A percentile compares a stretch with the other conserved stretches of the same genome.
phyloP scores from a whole-genome alignment of 1,284 basidiomycete genomes.

The Moniliophthora roreri region DNA sequence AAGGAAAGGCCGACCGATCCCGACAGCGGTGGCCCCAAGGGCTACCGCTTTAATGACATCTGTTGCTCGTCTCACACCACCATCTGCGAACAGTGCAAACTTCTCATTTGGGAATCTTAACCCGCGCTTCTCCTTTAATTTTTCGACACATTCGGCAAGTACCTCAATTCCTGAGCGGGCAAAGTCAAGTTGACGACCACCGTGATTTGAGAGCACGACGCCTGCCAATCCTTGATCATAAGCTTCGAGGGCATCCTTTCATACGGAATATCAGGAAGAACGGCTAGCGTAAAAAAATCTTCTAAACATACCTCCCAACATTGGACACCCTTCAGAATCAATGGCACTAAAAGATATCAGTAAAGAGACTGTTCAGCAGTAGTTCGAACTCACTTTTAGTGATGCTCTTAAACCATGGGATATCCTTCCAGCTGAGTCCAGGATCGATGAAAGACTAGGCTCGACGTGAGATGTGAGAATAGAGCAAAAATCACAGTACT shows the following conservation, averaged over 20 bases:
- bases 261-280: not conserved
- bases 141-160: conserved; percentile 82
- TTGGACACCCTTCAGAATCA: conserved; percentile 92
- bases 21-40: conserved; percentile 87
- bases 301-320: conserved; percentile 80
- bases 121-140: conserved; percentile 69
- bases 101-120: conserved; percentile 63
- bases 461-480: conserved; percentile 6
- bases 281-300: not conserved
- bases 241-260: conserved; percentile 81
- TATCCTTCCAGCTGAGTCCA: conserved; percentile 82
- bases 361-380: not conserved
- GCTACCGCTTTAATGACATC: conserved; percentile 94
- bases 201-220: conserved; percentile 90
- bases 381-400: conserved; percentile 64
- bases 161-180: conserved; percentile 90
- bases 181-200: conserved; percentile 91
- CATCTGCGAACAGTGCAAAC: conserved; percentile 91
- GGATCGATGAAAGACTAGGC: conserved; percentile 93
- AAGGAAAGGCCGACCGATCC: conserved; percentile 81
- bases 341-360: conserved; percentile 62
- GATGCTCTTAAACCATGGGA: conserved; percentile 86
- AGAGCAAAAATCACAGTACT: conserved; percentile 24
- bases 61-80: conserved; percentile 87
- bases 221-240: conserved; percentile 83